Evolutionary conservation across 2,329 filamentous ascomycete genomes (phyloP).

Genomic region (Aspergillus hortae): DNA sequence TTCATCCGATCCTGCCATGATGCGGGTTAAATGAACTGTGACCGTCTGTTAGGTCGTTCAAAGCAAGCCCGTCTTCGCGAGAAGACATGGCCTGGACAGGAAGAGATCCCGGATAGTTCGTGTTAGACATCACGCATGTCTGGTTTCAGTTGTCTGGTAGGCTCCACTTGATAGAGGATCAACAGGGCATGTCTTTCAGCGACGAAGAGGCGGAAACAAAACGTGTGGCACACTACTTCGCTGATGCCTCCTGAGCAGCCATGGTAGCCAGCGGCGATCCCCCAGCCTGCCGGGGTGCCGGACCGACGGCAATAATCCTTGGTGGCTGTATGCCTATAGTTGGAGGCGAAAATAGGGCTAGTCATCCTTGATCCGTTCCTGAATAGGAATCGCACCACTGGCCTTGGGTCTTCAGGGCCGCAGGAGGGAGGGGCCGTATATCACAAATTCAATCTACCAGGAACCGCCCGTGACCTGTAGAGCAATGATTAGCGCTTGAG

Average conservation of each 20-base stretch:
- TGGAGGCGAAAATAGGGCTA: neutral
- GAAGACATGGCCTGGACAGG: neutral
- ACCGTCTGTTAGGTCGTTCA: neutral
- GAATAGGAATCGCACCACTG: constrained; percentile 7
- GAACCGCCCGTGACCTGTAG: constrained; percentile 20
- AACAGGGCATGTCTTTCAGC: neutral
- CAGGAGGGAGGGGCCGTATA: constrained; percentile 2
- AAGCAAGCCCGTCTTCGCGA: neutral
- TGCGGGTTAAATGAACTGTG: constrained; percentile 1
- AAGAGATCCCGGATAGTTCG: neutral
- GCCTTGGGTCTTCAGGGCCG: constrained; percentile 3
- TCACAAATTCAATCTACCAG: constrained; percentile 10
- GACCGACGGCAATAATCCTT: constrained; percentile 13
- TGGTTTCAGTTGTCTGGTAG: neutral
- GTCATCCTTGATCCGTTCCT: constrained; percentile 1
- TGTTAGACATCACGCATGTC: neutral
- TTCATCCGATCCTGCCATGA: neutral
- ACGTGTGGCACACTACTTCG: neutral
- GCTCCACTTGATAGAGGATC: neutral
- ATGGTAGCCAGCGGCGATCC: constrained; percentile 2
- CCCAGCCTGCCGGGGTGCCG: constrained; percentile 16
- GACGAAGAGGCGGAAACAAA: neutral
- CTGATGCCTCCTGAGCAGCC: constrained; percentile 6
- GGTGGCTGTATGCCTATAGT: neutral
- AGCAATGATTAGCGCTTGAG: constrained; percentile 24